Evolutionary conservation across 2,329 filamentous ascomycete species (phyloP).

Genomic region (Pseudocercospora crystallina): DNA sequence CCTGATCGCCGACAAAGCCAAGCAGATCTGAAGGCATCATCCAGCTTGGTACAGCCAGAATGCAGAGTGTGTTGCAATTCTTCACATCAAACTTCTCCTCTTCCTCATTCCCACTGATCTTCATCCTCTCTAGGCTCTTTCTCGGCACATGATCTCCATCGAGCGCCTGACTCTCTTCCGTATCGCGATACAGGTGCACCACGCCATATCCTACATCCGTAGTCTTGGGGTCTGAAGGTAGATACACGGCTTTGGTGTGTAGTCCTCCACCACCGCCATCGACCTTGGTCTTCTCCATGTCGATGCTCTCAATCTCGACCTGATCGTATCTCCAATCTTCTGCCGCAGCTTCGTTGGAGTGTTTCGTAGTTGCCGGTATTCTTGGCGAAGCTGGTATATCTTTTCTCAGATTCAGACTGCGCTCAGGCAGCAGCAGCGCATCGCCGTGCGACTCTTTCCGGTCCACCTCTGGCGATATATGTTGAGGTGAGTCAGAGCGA

Average conservation of each 20-base stretch:
- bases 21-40: slow-evolving; percentile 88
- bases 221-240: slow-evolving; percentile 67
- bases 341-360: slow-evolving; percentile 51
- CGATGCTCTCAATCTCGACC: slow-evolving; percentile 78
- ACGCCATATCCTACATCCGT: slow-evolving; percentile 88
- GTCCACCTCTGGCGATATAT: slow-evolving; percentile 20
- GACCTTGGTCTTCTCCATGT: slow-evolving; percentile 57
- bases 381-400: slow-evolving; percentile 35
- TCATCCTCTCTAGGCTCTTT: slow-evolving; percentile 28
- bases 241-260: slow-evolving; percentile 78
- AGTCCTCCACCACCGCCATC: slow-evolving; percentile 51
- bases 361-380: slow-evolving; percentile 32
- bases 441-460: slow-evolving; percentile 34
- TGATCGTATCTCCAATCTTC: slow-evolving; percentile 78
- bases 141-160: slow-evolving; percentile 49
- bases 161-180: slow-evolving; percentile 67
- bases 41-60: slow-evolving; percentile 91
- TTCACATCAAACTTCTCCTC: slow-evolving; percentile 47
- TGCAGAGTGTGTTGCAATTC: slow-evolving; percentile 84
- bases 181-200: slow-evolving; percentile 89
- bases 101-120: slow-evolving; percentile 14
- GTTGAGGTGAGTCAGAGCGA: slow-evolving; percentile 16
- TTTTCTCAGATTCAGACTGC: slow-evolving; percentile 38
- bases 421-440: slow-evolving; percentile 37
- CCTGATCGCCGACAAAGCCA: slow-evolving; percentile 86